Conservation (phyloP, 2,329 filamentous ascomycete species). For the Paecilomyces fulvus region DNA sequence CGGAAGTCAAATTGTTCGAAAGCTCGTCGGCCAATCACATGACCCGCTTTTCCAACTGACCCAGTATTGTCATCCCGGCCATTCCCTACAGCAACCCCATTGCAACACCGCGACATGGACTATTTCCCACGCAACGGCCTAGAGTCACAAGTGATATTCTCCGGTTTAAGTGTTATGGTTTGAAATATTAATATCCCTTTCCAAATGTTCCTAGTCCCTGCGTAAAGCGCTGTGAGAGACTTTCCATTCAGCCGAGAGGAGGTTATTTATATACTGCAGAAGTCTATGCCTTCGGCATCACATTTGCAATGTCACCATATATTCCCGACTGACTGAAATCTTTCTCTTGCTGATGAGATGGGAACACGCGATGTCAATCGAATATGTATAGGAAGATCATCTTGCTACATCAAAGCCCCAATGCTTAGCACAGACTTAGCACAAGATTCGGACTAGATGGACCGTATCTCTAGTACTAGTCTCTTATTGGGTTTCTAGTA, state of each 20-base stretch:
- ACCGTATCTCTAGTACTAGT: too few relatives aligned
- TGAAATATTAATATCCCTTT: background rate
- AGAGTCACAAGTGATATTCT: background rate
- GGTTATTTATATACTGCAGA: background rate
- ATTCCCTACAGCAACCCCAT: constrained; percentile 16
- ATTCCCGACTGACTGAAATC: background rate
- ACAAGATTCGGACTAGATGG: too few relatives aligned
- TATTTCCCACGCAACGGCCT: background rate
- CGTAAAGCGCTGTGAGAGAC: background rate
- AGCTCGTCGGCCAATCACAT: constrained; percentile 36
- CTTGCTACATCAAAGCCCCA: too few relatives aligned
- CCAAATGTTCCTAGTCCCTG: background rate
- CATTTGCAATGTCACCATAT: background rate
- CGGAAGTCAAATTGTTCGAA: constrained; percentile 40
- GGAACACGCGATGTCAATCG: background rate
- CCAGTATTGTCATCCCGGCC: constrained; percentile 23
- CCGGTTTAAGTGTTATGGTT: background rate
- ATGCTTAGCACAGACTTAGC: too few relatives aligned
- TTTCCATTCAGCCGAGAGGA: background rate
- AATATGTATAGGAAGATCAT: too few relatives aligned
- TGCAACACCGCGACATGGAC: background rate
- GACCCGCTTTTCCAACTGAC: constrained; percentile 33
- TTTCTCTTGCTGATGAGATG: background rate
- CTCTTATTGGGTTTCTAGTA: too few relatives aligned
- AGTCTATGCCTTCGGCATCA: background rate